Percentiles rank a stretch among this genome's conserved stretches.
Conservation (phyloP, 2,329 filamentous ascomycete species). For the Ilyonectria sp. region DNA sequence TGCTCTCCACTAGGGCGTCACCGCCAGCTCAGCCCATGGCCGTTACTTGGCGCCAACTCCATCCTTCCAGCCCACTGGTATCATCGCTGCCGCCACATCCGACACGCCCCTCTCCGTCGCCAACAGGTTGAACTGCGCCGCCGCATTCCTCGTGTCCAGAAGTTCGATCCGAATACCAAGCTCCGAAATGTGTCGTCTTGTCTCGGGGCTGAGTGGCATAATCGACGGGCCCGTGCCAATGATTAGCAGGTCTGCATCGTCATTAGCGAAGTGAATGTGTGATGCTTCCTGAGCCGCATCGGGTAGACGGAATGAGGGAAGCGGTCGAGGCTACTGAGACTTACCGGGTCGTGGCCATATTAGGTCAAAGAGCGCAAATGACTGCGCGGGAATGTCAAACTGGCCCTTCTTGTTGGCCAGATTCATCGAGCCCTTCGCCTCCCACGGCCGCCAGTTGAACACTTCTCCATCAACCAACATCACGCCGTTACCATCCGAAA, state of each 20-base stretch:
- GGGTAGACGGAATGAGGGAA: background rate
- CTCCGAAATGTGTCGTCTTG: slow-evolving; percentile 79
- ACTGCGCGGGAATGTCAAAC: slow-evolving; percentile 80
- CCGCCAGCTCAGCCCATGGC: background rate
- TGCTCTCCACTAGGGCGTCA: background rate
- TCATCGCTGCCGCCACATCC: slow-evolving; percentile 88
- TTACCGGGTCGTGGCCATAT: slow-evolving; percentile 93
- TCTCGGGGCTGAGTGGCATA: slow-evolving; percentile 81
- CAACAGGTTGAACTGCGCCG: slow-evolving; percentile 93
- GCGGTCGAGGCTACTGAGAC: background rate
- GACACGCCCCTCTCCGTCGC: slow-evolving; percentile 93
- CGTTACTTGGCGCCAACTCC: slow-evolving; percentile 59
- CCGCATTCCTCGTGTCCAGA: slow-evolving; percentile 93
- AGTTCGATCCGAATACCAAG: slow-evolving; percentile 91
- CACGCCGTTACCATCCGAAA: slow-evolving; percentile 79
- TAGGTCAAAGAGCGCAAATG: slow-evolving; percentile 82
- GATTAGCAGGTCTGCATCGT: slow-evolving; percentile 81
- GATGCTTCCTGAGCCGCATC: background rate
- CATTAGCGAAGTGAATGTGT: slow-evolving; percentile 24
- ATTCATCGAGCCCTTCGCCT: slow-evolving; percentile 59
- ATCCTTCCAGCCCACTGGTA: slow-evolving; percentile 88
- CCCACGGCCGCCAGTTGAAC: slow-evolving; percentile 91
- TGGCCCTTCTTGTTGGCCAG: slow-evolving; percentile 85
- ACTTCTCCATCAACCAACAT: slow-evolving; percentile 89
- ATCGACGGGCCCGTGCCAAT: slow-evolving; percentile 87